phyloP scores from a whole-genome alignment of 495 filamentous ascomycete species.

The Trichocladium uniseriatum region DNA sequence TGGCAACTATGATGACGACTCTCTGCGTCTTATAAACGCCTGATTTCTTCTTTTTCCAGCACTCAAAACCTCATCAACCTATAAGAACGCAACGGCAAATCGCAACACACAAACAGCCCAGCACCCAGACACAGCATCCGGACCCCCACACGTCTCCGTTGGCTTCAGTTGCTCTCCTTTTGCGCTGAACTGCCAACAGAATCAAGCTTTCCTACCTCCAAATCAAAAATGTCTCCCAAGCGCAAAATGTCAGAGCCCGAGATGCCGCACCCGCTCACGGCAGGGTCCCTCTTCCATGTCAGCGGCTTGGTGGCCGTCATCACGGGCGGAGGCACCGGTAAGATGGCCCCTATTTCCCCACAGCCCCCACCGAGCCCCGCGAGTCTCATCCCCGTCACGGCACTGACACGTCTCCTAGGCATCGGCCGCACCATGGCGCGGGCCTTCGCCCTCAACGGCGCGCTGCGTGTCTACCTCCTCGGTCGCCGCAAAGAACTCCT shows the following conservation, averaged over 20 bases:
- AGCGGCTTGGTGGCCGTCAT: constrained; percentile 53
- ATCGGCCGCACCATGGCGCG: constrained; percentile 58
- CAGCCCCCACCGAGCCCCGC: neutral
- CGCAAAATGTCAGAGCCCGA: no score
- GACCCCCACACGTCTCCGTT: no score
- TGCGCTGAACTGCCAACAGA: no score
- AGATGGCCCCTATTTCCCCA: neutral
- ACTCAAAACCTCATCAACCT: no score
- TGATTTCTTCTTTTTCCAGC: no score
- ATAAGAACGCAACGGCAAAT: no score
- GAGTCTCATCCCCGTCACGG: neutral
- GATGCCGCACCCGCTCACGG: constrained; percentile 7
- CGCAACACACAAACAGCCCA: no score
- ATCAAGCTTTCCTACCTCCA: no score
- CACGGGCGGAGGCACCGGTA: constrained; percentile 53
- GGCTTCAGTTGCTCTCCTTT: no score
- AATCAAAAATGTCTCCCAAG: neutral
- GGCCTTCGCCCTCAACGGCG: constrained; percentile 55
- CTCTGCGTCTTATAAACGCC: no score
- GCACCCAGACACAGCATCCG: no score
- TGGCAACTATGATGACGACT: no score
- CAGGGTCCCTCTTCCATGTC: constrained; percentile 40
- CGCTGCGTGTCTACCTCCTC: constrained; percentile 58
- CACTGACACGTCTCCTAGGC: constrained; percentile 32
- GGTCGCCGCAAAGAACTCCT: constrained; percentile 49